Evolutionary conservation across 176 grass and related monocot species (phyloP).

Genomic region (Zea mays): Zm-B73-REFERENCE-NAM-5.0 NC_050102.1:137420001-137420500

Average conservation of each 20-base stretch:
- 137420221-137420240: conserved; percentile 83
- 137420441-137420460: conserved; percentile 30
- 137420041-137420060: conserved; percentile 19
- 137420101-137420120: conserved; percentile 89
- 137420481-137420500: conserved; percentile 57
- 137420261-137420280: conserved; percentile 86
- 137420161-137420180: not conserved
- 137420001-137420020: conserved; percentile 86
- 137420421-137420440: not conserved
- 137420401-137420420: not conserved
- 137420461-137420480: conserved; percentile 75
- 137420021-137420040: conserved; percentile 61
- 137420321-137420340: conserved; percentile 8
- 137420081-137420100: conserved; percentile 34
- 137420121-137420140: conserved; percentile 92
- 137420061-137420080: conserved; percentile 12
- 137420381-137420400: not conserved
- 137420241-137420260: conserved; percentile 90
- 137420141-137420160: conserved; percentile 24
- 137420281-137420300: conserved; percentile 78
- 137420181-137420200: conserved; percentile 30
- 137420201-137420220: conserved; percentile 56
- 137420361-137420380: not conserved
- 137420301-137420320: conserved; percentile 22
- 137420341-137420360: not conserved